A percentile compares a stretch with the other conserved stretches of the same genome.
These are phyloP conservation scores for Alternaria metachromatica DNA, from an alignment of 2,329 filamentous ascomycete genomes.

Conservation along the genomic window DNA sequence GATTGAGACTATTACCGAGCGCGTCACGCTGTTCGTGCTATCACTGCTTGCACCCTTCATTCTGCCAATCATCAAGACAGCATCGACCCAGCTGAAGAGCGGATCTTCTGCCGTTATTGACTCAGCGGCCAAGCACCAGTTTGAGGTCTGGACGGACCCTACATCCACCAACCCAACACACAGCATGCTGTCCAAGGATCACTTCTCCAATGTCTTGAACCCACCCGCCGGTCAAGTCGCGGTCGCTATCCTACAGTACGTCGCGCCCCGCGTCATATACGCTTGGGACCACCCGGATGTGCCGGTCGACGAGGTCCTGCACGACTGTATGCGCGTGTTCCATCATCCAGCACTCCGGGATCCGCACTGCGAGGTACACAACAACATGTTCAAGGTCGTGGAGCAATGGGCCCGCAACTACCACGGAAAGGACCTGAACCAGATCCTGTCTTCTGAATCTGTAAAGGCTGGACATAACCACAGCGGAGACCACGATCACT, in stretches of 20 bases:
- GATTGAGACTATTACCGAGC: constrained; percentile 94
- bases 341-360: constrained; percentile 88
- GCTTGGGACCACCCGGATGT: constrained; percentile 91
- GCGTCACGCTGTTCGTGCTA: constrained; percentile 87
- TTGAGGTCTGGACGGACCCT: constrained; percentile 58
- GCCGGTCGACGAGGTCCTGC: constrained; percentile 79
- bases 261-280: constrained; percentile 85
- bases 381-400: constrained; percentile 87
- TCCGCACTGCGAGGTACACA: constrained; percentile 77
- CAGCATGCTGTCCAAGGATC: constrained; percentile 60
- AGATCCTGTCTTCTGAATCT: constrained; percentile 79
- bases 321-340: constrained; percentile 82
- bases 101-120: constrained; percentile 76
- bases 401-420: constrained; percentile 79
- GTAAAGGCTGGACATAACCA: constrained; percentile 87
- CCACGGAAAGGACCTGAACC: constrained; percentile 71
- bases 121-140: constrained; percentile 58
- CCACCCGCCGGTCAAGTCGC: constrained; percentile 58
- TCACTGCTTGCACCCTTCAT: constrained; percentile 91
- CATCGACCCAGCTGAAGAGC: constrained; percentile 82
- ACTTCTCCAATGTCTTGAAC: constrained; percentile 60
- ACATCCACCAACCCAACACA: constrained; percentile 58
- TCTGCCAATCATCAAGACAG: constrained; percentile 86
- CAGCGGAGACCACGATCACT: constrained; percentile 43
- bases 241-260: constrained; percentile 75